Evolutionary conservation across 2,329 filamentous ascomycete species (phyloP).

Genomic region (Paracoccidioides lutzii): DNA sequence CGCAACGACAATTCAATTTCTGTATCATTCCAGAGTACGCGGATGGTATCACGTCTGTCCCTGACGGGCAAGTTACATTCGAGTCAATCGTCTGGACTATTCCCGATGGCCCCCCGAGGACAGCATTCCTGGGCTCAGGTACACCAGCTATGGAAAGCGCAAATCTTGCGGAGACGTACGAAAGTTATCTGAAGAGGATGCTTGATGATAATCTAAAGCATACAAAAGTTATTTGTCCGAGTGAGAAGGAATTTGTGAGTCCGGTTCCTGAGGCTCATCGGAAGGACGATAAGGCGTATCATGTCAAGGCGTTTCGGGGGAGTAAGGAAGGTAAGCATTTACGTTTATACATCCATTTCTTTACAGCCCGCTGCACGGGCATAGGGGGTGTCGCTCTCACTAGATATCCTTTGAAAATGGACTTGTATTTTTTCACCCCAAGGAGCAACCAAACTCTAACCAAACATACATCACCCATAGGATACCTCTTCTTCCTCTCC

Average conservation of each 20-base stretch:
- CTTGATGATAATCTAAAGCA: constrained; percentile 38
- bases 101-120: constrained; percentile 39
- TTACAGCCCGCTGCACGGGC: background rate
- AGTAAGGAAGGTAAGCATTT: constrained; percentile 47
- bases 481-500: constrained; percentile 50
- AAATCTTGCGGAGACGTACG: constrained; percentile 34
- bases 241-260: constrained; percentile 46
- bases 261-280: constrained; percentile 47
- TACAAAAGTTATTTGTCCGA: constrained; percentile 39
- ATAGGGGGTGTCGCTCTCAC: too few species aligned
- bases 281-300: constrained; percentile 50
- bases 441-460: background rate
- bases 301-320: constrained; percentile 50
- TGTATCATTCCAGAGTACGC: constrained; percentile 43
- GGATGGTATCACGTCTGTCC: constrained; percentile 35
- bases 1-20: constrained; percentile 50
- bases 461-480: constrained; percentile 21
- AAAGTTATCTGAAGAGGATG: constrained; percentile 30
- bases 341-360: background rate
- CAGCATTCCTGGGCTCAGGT: constrained; percentile 30
- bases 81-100: constrained; percentile 51
- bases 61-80: constrained; percentile 29
- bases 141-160: constrained; percentile 29
- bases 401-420: background rate
- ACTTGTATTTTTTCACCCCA: background rate